Base-by-base conservation (phyloP, 768 basidiomycete genomes). In the Ramaria rubella region DNA sequence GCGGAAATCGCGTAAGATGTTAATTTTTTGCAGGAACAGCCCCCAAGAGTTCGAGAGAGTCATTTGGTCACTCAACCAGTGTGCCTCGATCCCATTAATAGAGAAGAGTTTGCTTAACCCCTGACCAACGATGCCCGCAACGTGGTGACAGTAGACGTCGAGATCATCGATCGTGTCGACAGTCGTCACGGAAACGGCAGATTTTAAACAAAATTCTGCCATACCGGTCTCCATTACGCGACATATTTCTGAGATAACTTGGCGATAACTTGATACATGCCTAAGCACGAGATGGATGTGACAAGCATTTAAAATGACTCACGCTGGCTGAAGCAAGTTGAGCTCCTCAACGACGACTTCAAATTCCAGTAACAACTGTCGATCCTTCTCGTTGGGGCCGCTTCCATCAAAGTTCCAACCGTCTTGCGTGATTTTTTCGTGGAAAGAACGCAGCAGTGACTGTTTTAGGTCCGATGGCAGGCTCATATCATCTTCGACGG, bases 121-220 rank as follows among this genome's bases (percentile, higher is more conserved):
- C 60, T 74, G 72, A 21, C 75, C 75, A 56, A 76, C 75, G 38
- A 76, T 63, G 14, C 75, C 75, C 38, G 75, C 75, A 56, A 76
- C 75, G 63, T 70, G 75, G 65, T 76, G 75, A 59, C 75, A 76
- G 63, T 76, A 76, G 3, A 76, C 68, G 60, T 74, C 72, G n/a
- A n/a, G n/a, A n/a, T n/a, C n/a, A n/a, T n/a, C n/a, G n/a, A n/a
- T n/a, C n/a, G n/a, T n/a, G n/a, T 65, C 73, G 74, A 54, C 74
- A 72, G 19, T 65, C 65, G 49, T 12, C 38, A 74, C 65, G 11
- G 69, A 64, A 58, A 69, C 61, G 57, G 75, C 69, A 12, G 63
- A 62, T 19, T 12, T 40, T 12, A 12, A 19, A 40, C 56, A 64
- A 65, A 57, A 70, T 68, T 52, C 70, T 71, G 29, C 70, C 70